Conservation (phyloP, 2,329 filamentous ascomycete species). For the Nothophaeocryptopus gaeumannii region DNA sequence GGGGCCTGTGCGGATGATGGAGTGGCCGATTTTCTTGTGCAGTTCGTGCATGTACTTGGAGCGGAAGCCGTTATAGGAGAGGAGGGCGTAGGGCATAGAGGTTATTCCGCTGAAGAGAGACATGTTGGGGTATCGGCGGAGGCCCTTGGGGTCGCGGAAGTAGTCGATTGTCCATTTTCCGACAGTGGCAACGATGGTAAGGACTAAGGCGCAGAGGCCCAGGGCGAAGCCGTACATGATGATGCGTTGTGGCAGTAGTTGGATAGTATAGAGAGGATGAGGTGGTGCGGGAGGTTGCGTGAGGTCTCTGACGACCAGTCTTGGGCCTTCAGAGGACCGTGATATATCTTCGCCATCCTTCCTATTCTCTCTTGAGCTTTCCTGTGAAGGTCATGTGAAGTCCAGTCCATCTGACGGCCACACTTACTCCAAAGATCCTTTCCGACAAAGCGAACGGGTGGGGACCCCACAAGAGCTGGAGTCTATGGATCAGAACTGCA, state of each 20-base stretch:
- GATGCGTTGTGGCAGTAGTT: background rate
- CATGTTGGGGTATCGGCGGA: constrained; percentile 49
- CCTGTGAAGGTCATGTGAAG: too few species aligned
- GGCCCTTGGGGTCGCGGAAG: constrained; percentile 46
- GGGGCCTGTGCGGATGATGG: constrained; percentile 48
- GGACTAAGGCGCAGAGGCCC: constrained; percentile 13
- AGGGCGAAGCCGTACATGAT: constrained; percentile 26
- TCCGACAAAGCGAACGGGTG: background rate
- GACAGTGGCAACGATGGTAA: constrained; percentile 14
- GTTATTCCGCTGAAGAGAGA: constrained; percentile 45
- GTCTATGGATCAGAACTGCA: too few species aligned
- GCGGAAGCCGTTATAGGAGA: constrained; percentile 43
- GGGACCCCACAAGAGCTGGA: background rate
- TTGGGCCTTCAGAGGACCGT: background rate
- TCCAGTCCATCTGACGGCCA: background rate
- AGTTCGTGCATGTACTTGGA: constrained; percentile 41
- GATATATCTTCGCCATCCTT: background rate
- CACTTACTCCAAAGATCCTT: background rate
- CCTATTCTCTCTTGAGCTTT: background rate
- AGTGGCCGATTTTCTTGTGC: constrained; percentile 42
- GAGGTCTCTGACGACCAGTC: background rate
- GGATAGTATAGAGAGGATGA: background rate
- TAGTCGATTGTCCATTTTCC: constrained; percentile 34
- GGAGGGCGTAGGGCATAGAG: constrained; percentile 44
- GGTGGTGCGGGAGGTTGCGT: constrained; percentile 3